Base-by-base conservation (phyloP, 345 rosid genomes). In the Salix brachista region DNA sequence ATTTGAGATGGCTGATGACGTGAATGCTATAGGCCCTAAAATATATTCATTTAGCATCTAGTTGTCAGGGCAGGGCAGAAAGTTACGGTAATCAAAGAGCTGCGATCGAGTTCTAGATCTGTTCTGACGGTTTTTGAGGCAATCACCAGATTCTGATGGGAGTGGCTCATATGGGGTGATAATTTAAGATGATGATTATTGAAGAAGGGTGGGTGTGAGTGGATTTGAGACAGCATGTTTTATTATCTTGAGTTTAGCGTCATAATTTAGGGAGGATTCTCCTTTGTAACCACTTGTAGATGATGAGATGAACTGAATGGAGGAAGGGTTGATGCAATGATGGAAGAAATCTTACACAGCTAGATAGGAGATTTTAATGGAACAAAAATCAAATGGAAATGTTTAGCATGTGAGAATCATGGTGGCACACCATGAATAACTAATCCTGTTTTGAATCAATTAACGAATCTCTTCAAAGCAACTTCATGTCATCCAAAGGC, bases 291-390 rank as follows among this genome's bases (percentile, higher is more conserved):
- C 14, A 64, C 44, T 39, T 70, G 26, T 19, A 77, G 61, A 44
- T 71, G 69, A 78, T 67, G 71, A 80, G 71, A 77, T 71, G 68
- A 79, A 32, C 5, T 30, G 73, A 70, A 73, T 48, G 3, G 14
- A 75, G 9, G 50, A 74, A 67, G 23, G 37, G 48, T 25, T 67
- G 6, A 54, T 71, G 76, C 70, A 77, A 64, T 77, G 46, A 60
- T 70, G 72, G 69, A 73, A 64, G 74, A 61, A 65, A 82, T 80
- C 80, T 56, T 28, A 37, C 25, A n/a, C 52, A 60, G 78, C 75
- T 78, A 82, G 79, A 85, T 3, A 48, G 77, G 66, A 12, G 44
- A 41, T 9, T 76, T 78, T 82, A 46, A 10, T 10, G 44, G 44
- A 41, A 46, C 50, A 4, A 3, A 46, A 11, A 46, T 13, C 50